phyloP scores from a whole-genome alignment of 2,329 filamentous ascomycete genomes.

The Fusarium devonianum region DNA sequence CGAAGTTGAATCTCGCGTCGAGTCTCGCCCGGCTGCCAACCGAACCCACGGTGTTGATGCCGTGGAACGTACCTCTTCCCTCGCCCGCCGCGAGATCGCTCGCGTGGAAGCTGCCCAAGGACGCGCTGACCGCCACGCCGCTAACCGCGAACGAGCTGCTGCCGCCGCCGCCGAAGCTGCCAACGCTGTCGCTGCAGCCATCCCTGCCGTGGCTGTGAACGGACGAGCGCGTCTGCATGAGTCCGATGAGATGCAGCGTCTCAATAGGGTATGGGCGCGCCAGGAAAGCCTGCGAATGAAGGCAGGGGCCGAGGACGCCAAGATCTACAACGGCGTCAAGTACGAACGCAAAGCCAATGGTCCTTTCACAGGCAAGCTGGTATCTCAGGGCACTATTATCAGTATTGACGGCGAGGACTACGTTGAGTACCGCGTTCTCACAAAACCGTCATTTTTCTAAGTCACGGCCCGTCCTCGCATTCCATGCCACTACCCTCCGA shows the following conservation, averaged over 20 bases:
- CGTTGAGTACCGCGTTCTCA: conserved; percentile 71
- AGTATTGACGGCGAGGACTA: conserved; percentile 73
- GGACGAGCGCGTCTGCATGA: conserved; percentile 53
- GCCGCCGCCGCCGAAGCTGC: conserved; percentile 45
- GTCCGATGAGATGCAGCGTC: conserved; percentile 56
- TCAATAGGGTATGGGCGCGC: conserved; percentile 63
- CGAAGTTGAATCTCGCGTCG: conserved; percentile 29
- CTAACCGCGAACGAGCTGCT: conserved; percentile 50
- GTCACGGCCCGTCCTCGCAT: background rate
- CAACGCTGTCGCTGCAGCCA: conserved; percentile 42
- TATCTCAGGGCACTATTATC: conserved; percentile 66
- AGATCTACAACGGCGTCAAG: conserved; percentile 65
- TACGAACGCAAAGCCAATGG: conserved; percentile 69
- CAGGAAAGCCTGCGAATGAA: conserved; percentile 59
- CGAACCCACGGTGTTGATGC: conserved; percentile 42
- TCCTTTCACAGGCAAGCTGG: conserved; percentile 69
- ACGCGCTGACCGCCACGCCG: conserved; percentile 58
- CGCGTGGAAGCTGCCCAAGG: conserved; percentile 60
- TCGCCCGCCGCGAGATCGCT: conserved; percentile 61
- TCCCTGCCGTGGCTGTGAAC: conserved; percentile 34
- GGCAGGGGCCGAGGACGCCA: conserved; percentile 58
- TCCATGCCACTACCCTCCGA: background rate
- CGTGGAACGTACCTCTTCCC: conserved; percentile 56
- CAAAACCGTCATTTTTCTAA: conserved; percentile 67
- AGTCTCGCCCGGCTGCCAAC: conserved; percentile 28